These are phyloP conservation scores for Musa acuminata DNA, from an alignment of 176 grass and related monocot genomes.

Conservation along the genomic window DNA sequence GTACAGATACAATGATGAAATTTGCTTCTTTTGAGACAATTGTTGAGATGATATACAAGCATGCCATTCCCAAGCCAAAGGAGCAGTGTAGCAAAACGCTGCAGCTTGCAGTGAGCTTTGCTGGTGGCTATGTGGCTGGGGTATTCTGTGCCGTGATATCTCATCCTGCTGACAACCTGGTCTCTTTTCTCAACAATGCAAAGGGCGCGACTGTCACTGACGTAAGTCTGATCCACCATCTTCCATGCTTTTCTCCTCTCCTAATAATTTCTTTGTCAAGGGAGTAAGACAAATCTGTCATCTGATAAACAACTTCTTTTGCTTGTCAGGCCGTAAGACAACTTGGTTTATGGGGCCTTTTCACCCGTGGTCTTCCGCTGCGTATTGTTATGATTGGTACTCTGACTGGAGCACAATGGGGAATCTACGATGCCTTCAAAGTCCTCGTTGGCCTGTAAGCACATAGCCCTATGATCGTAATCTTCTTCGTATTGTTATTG, in stretches of 20 bases:
- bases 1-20: constrained; percentile 90
- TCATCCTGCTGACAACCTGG: constrained; percentile 84
- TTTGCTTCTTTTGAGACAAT: constrained; percentile 83
- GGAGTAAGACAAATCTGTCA: neutral
- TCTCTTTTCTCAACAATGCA: constrained; percentile 80
- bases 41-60: constrained; percentile 73
- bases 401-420: constrained; percentile 76
- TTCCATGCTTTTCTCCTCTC: too few species aligned
- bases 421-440: constrained; percentile 75
- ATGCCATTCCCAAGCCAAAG: constrained; percentile 65
- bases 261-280: neutral
- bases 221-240: constrained; percentile 29
- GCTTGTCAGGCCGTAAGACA: constrained; percentile 51
- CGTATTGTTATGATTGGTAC: constrained; percentile 80
- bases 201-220: constrained; percentile 56
- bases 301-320: neutral
- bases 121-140: constrained; percentile 71
- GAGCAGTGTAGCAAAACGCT: constrained; percentile 72
- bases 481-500: neutral
- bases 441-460: constrained; percentile 65
- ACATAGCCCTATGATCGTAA: neutral
- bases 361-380: constrained; percentile 77
- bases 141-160: constrained; percentile 69
- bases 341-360: constrained; percentile 64
- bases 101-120: constrained; percentile 78